phyloP scores from a whole-genome alignment of 345 rosid genomes.

The Clausena lansium region DNA sequence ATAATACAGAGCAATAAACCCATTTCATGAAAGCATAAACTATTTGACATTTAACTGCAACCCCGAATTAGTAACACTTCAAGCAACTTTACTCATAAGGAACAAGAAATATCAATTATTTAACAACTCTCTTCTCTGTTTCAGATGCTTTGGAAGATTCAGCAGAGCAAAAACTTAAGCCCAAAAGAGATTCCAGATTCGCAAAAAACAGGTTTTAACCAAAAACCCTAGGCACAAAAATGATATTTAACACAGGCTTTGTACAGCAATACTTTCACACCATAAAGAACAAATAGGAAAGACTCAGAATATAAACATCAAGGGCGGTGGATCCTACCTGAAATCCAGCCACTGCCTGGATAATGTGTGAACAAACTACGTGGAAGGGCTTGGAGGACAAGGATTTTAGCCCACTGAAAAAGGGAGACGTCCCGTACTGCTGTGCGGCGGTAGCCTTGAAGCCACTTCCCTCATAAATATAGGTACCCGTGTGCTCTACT shows the following conservation, averaged over 20 bases:
- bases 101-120: not conserved
- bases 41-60: not conserved
- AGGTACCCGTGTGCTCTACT: slow-evolving; percentile 85
- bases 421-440: slow-evolving; percentile 94
- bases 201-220: not conserved
- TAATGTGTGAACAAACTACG: slow-evolving; percentile 86
- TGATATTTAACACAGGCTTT: not conserved
- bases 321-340: slow-evolving; percentile 50
- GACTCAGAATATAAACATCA: not conserved
- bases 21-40: not conserved
- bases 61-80: not conserved
- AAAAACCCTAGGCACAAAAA: not conserved
- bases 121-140: not conserved
- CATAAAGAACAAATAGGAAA: not conserved
- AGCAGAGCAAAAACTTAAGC: not conserved
- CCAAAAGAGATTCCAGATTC: slow-evolving; percentile 1
- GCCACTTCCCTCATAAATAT: slow-evolving; percentile 92
- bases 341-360: slow-evolving; percentile 96
- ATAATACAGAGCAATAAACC: not conserved
- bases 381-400: slow-evolving; percentile 93
- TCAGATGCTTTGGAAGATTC: not conserved
- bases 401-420: slow-evolving; percentile 84
- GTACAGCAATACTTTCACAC: not conserved
- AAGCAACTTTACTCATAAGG: not conserved
- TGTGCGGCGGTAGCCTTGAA: slow-evolving; percentile 99